Evolutionary conservation across 2,329 filamentous ascomycete species (phyloP).

Genomic region (Microcyclosporella mali): DNA sequence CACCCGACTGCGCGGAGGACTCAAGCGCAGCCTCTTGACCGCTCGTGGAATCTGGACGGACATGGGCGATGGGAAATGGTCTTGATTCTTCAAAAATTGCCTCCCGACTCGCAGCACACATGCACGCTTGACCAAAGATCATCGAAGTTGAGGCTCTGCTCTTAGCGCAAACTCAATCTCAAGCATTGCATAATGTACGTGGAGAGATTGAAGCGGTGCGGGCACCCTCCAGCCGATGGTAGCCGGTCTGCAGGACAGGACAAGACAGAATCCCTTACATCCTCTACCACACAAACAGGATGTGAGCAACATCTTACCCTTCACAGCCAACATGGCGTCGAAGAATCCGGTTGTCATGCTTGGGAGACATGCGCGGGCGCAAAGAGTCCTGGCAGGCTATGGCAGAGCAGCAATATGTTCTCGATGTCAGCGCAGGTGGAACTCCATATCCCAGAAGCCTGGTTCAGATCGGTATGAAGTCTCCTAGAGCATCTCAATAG

Average conservation of each 20-base stretch:
- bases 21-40: conserved; percentile 29
- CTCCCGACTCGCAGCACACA: background rate
- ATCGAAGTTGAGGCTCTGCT: conserved; percentile 6
- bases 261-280: background rate
- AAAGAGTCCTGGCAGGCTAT: conserved; percentile 2
- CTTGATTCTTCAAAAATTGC: background rate
- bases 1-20: conserved; percentile 9
- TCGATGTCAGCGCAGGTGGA: conserved; percentile 40
- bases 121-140: too few relatives aligned
- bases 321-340: conserved; percentile 9
- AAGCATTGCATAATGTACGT: too few relatives aligned
- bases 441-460: conserved; percentile 52
- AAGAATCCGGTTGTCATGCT: conserved; percentile 10
- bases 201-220: background rate
- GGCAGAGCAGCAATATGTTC: conserved; percentile 4
- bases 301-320: background rate
- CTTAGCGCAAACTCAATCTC: conserved; percentile 2
- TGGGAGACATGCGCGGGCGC: conserved; percentile 6
- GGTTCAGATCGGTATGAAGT: conserved; percentile 52
- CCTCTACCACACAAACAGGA: background rate
- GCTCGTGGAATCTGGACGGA: conserved; percentile 23
- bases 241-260: background rate
- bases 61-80: conserved; percentile 13
- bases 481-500: background rate
- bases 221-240: conserved; percentile 1